A percentile compares a stretch with the other conserved stretches of the same genome.
These are phyloP conservation scores for Decorospora gaudefroyi DNA, from an alignment of 2,329 filamentous ascomycete species.

Conservation along the genomic window DNA sequence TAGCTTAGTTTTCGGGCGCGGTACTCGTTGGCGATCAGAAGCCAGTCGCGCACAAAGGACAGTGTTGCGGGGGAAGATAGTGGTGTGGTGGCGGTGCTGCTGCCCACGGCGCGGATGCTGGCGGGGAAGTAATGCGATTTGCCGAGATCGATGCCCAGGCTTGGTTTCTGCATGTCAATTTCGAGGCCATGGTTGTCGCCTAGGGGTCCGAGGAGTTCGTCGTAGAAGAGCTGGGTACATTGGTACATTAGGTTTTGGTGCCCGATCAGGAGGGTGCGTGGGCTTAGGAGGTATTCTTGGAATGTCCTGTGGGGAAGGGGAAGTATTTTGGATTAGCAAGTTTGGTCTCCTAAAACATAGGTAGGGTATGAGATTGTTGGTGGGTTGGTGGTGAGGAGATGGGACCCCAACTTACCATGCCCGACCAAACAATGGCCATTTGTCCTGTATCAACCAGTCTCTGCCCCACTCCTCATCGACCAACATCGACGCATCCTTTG, in stretches of 20 bases:
- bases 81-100: too few relatives aligned
- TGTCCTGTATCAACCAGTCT: constrained; percentile 8
- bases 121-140: constrained; percentile 14
- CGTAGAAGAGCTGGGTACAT: constrained; percentile 13
- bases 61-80: neutral
- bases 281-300: constrained; percentile 22
- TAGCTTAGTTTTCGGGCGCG: neutral
- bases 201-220: constrained; percentile 12
- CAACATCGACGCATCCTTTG: neutral
- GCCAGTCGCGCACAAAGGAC: constrained; percentile 7
- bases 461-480: neutral
- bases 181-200: neutral
- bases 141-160: neutral
- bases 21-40: constrained; percentile 11
- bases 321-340: neutral
- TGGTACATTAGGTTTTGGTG: constrained; percentile 20
- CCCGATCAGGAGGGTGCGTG: constrained; percentile 19
- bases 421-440: constrained; percentile 20
- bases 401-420: constrained; percentile 11
- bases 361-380: too few relatives aligned
- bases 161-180: neutral
- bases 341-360: too few relatives aligned
- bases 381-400: too few relatives aligned
- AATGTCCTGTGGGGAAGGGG: constrained; percentile 8
- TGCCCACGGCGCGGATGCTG: neutral